Percentiles rank a stretch among this genome's conserved stretches.
Conservation (phyloP, 371 early-diverging fungal genomes). For the Syncephalastrum racemosum region DNA sequence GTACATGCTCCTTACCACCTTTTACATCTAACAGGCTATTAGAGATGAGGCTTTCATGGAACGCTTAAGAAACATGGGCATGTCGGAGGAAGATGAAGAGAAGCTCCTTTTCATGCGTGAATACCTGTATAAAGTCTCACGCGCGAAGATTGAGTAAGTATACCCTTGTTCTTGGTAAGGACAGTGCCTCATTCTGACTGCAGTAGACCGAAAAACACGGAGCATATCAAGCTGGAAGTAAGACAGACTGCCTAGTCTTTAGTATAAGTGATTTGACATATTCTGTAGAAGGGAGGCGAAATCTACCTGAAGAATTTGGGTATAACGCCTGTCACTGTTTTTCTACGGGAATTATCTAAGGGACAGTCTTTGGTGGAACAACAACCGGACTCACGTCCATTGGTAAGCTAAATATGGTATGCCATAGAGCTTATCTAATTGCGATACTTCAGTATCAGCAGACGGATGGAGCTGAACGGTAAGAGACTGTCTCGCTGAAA, state of each 20-base stretch:
- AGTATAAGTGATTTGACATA: neutral
- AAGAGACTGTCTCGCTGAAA: neutral
- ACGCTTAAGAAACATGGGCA: conserved; percentile 67
- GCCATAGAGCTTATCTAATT: neutral
- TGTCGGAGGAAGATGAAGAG: conserved; percentile 77
- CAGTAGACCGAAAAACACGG: conserved; percentile 32
- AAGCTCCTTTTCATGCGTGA: conserved; percentile 74
- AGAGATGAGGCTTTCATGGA: conserved; percentile 61
- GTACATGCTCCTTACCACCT: neutral
- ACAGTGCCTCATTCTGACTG: no score
- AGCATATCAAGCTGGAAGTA: conserved; percentile 12
- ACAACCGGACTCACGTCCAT: conserved; percentile 5
- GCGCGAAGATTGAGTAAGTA: conserved; percentile 50
- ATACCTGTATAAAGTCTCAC: conserved; percentile 73
- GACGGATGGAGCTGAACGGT: conserved; percentile 16
- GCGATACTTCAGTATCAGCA: neutral
- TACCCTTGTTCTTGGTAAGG: no score
- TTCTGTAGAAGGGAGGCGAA: conserved; percentile 34
- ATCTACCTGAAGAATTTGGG: conserved; percentile 61
- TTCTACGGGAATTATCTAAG: conserved; percentile 51
- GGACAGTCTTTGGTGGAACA: neutral
- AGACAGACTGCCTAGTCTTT: neutral
- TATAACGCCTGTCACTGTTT: conserved; percentile 74
- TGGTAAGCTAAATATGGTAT: no score
- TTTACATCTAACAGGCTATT: no score